Conservation (phyloP, 805 yeast genomes). For the Ogataea philodendri region DNA sequence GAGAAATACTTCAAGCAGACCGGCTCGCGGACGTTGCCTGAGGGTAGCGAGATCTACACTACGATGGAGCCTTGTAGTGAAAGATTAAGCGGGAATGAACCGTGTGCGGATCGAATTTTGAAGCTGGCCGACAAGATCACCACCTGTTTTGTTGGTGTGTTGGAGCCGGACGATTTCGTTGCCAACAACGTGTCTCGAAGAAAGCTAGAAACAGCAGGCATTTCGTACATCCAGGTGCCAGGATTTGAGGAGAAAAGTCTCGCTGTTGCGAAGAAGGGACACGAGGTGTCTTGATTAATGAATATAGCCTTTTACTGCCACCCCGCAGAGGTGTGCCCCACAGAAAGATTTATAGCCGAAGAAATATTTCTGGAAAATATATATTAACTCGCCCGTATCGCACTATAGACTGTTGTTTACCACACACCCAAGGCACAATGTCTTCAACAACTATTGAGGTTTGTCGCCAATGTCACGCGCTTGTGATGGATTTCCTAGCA, state of each 20-base stretch:
- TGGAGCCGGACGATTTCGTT: constrained; percentile 90
- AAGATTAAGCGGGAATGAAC: constrained; percentile 83
- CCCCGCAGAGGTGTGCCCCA: constrained; percentile 11
- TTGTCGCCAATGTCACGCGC: constrained; percentile 23
- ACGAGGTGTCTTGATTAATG: constrained; percentile 32
- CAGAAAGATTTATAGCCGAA: constrained; percentile 7
- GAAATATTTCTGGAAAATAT: constrained; percentile 9
- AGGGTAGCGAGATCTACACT: constrained; percentile 80
- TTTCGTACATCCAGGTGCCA: constrained; percentile 75
- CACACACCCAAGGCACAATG: no score
- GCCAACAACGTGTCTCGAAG: constrained; percentile 63
- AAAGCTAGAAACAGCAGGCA: constrained; percentile 52
- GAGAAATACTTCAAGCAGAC: constrained; percentile 58
- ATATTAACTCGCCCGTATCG: no score
- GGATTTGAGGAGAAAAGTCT: constrained; percentile 76
- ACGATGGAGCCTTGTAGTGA: constrained; percentile 97
- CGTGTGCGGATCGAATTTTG: constrained; percentile 82
- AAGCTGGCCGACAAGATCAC: constrained; percentile 46
- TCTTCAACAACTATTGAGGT: constrained; percentile 21
- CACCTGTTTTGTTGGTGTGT: constrained; percentile 86
- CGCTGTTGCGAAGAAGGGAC: constrained; percentile 72
- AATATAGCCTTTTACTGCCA: background rate
- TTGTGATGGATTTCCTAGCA: constrained; percentile 17
- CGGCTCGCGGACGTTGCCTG: constrained; percentile 50
- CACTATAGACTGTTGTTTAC: no score